Conservation (phyloP, 176 grass and related monocot genomes). For the Canna indica region DNA sequence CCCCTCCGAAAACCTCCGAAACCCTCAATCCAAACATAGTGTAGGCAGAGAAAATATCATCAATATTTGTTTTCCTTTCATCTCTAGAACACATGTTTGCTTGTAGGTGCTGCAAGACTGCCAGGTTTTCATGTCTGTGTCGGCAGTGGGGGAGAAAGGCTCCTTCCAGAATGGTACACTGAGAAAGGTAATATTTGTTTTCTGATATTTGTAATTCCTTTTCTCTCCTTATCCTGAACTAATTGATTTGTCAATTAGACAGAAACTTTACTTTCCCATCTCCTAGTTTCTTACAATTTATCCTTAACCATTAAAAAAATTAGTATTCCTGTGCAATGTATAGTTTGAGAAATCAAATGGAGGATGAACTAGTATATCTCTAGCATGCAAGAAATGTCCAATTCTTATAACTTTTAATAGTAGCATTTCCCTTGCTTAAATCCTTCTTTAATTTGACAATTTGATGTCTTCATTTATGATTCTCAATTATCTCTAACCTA, state of each 20-base stretch:
- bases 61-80: not conserved
- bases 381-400: not conserved
- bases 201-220: not conserved
- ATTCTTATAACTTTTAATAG: not conserved
- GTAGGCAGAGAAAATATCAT: not conserved
- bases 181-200: constrained; percentile 50
- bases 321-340: not conserved
- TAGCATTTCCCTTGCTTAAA: not conserved
- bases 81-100: constrained; percentile 1
- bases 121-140: constrained; percentile 89
- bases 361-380: not conserved
- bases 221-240: not conserved
- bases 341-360: not conserved
- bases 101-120: constrained; percentile 79
- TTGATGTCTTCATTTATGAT: not conserved
- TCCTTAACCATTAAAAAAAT: not conserved
- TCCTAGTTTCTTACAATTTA: too few relatives aligned
- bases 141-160: constrained; percentile 78
- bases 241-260: not conserved
- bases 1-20: too few relatives aligned
- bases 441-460: not conserved
- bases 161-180: constrained; percentile 89
- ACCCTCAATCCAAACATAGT: too few relatives aligned
- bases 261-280: not conserved
- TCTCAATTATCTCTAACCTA: not conserved